A percentile compares a stretch with the other conserved stretches of the same genome.
phyloP scores from a whole-genome alignment of 177 flowering plant species.

The Vitis hybrid region DNA sequence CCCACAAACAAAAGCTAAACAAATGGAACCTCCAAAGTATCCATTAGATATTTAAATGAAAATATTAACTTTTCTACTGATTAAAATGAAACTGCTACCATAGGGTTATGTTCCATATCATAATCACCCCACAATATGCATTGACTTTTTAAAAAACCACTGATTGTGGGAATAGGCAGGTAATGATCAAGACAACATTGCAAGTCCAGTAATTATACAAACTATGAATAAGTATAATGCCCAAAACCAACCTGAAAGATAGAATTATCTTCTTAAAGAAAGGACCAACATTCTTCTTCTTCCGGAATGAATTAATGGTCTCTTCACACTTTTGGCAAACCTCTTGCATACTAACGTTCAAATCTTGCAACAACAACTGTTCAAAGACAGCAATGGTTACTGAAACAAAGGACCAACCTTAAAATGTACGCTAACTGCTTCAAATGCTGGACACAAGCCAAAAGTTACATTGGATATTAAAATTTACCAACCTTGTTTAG shows the following conservation, averaged over 20 bases:
- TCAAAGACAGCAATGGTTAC: slow-evolving; percentile 13
- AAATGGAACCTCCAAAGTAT: too few relatives aligned
- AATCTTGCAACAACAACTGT: slow-evolving; percentile 46
- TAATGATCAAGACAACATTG: not conserved
- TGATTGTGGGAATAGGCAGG: not conserved
- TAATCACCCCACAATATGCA: too few relatives aligned
- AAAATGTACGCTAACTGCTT: not conserved
- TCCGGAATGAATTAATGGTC: slow-evolving; percentile 33
- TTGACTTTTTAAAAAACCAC: not conserved
- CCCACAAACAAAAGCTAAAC: too few relatives aligned
- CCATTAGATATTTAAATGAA: too few relatives aligned
- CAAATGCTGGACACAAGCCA: not conserved
- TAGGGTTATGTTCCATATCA: too few relatives aligned
- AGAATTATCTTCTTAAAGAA: slow-evolving; percentile 41
- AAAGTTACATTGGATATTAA: not conserved
- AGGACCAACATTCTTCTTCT: slow-evolving; percentile 52
- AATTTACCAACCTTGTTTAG: slow-evolving; percentile 61
- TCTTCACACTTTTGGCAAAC: slow-evolving; percentile 60
- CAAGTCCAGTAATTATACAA: not conserved
- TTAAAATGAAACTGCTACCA: too few relatives aligned
- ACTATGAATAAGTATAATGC: not conserved
- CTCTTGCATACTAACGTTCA: slow-evolving; percentile 43
- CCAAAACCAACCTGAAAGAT: slow-evolving; percentile 53
- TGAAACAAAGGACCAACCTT: not conserved
- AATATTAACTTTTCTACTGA: too few relatives aligned